Conservation (phyloP, 805 yeast genomes). For the Clavispora carvajalis region DNA sequence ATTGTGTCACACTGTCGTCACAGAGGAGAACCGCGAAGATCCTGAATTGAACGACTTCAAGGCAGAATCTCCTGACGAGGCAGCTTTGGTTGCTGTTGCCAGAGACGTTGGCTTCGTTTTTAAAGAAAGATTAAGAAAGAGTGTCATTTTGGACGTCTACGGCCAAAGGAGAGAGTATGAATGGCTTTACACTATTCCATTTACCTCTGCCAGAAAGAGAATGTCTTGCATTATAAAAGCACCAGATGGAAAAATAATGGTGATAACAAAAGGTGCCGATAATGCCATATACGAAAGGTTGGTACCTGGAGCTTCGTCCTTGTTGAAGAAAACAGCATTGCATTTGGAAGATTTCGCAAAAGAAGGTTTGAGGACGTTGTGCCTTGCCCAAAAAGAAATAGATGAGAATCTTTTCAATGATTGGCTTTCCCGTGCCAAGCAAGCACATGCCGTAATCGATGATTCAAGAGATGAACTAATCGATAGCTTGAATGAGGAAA, state of each 20-base stretch:
- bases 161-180: slow-evolving; percentile 44
- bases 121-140: slow-evolving; percentile 47
- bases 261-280: slow-evolving; percentile 73
- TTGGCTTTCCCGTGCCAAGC: slow-evolving; percentile 54
- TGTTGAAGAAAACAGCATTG: slow-evolving; percentile 52
- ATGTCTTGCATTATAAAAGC: slow-evolving; percentile 67
- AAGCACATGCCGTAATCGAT: slow-evolving; percentile 52
- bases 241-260: slow-evolving; percentile 36
- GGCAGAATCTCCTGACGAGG: slow-evolving; percentile 83
- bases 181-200: slow-evolving; percentile 53
- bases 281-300: slow-evolving; percentile 51
- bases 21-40: slow-evolving; percentile 44
- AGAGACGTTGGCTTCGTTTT: slow-evolving; percentile 67
- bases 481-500: slow-evolving; percentile 50
- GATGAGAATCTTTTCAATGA: slow-evolving; percentile 38
- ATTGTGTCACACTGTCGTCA: slow-evolving; percentile 70
- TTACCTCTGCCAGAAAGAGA: slow-evolving; percentile 68
- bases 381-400: slow-evolving; percentile 57
- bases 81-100: slow-evolving; percentile 73
- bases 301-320: slow-evolving; percentile 35
- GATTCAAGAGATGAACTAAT: slow-evolving; percentile 53
- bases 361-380: slow-evolving; percentile 74
- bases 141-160: slow-evolving; percentile 38
- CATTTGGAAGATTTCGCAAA: slow-evolving; percentile 66
- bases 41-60: slow-evolving; percentile 46